Conservation (phyloP, 306 rosid species). For the Malus asiatica region DNA sequence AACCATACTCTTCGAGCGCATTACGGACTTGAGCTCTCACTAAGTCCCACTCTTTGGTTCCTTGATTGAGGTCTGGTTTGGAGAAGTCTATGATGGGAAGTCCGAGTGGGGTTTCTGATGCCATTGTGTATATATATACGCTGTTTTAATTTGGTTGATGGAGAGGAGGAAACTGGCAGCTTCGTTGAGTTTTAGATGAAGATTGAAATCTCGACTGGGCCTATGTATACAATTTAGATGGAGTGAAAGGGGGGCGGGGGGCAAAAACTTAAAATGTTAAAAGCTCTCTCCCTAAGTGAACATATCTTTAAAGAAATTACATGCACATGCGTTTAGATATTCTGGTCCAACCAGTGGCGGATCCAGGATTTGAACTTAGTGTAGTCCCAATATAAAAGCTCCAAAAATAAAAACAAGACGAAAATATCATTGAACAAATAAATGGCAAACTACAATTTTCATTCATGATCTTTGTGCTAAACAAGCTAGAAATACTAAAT, state of each 20-base stretch:
- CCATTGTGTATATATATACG: constrained; percentile 26
- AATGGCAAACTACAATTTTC: too few species aligned
- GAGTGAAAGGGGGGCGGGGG: background rate
- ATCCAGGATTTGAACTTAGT: too few species aligned
- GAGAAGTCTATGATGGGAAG: constrained; percentile 59
- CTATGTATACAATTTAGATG: background rate
- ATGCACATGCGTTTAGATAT: too few species aligned
- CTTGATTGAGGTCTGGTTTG: constrained; percentile 10
- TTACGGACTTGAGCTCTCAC: constrained; percentile 45
- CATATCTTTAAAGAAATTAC: too few species aligned
- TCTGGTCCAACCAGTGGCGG: too few species aligned
- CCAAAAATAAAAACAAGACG: too few species aligned
- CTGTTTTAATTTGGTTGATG: background rate
- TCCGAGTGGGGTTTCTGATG: constrained; percentile 27
- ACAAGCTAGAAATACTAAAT: too few species aligned
- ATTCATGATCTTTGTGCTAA: too few species aligned
- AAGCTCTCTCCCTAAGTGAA: too few species aligned
- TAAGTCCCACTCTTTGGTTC: constrained; percentile 39
- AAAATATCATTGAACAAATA: too few species aligned
- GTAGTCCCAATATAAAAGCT: too few species aligned
- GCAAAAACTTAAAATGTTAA: too few species aligned
- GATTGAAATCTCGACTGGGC: background rate
- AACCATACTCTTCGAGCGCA: constrained; percentile 57
- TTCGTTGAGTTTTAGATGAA: background rate
- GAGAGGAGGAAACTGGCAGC: constrained; percentile 1